Evolutionary conservation across 192 early-diverging fungal species (phyloP), one percentile per base, ranked within the genome.

Genomic region (Coemansia sp.): DNA sequence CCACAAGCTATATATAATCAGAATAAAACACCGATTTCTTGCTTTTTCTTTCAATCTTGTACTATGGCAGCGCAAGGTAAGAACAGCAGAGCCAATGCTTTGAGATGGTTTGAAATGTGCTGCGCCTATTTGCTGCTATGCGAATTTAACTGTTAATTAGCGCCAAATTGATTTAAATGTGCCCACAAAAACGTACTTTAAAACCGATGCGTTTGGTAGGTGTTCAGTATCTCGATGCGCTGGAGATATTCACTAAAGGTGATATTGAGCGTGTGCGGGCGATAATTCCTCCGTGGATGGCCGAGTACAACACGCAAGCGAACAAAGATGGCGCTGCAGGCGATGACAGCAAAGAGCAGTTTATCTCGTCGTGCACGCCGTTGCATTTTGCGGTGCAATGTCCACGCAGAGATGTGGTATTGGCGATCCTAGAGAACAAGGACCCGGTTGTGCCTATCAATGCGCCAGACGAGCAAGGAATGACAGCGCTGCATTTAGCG

Each of bases 401-500:
- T 61, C 87, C 89, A 5, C 78, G 79, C 73, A 86, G 71, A 21
- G 67, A 85, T 34, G 87, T 86, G 15, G 76, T 91, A 10, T 73
- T 81, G 18, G 78, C 78, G 16, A 83, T 88, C 26, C 60, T 91
- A 34, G 77, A 83, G 11, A 69, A 77, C 41, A 73, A 75, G 21
- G 62, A 72, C 11, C 80, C 75, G 15, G 63, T 70, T 20, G 79
- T 88, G 48, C 81, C 81, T 5, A 69, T 89, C 15, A 87, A 91
- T 57, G 83, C 85, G 3, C 66, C 83, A 1, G 85, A 87, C 51
- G 69, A 68, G 35, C 82, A 89, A 34, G 89, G 91, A 15, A 87
- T 89, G 68, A 94, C 92, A 0, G 88, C 91, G 10, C 69, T 94
- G 49, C 93, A 94, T 64, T 67, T 90, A 64, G 93, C 91, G 0